Evolutionary conservation across 2,329 filamentous ascomycete species (phyloP).

Genomic region (Claviceps fusiformis): DNA sequence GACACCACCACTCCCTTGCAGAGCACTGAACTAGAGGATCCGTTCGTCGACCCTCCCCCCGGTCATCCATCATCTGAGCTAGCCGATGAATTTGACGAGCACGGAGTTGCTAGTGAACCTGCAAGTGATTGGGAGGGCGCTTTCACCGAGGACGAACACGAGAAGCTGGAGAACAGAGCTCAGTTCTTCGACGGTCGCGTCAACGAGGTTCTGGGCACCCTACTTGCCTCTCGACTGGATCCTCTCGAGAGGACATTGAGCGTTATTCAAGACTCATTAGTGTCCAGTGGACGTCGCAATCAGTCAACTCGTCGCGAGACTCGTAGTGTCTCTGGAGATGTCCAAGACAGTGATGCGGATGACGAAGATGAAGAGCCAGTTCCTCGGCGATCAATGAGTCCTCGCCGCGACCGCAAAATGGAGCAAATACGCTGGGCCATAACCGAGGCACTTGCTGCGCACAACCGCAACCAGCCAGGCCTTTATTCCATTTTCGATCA

Average conservation of each 20-base stretch:
- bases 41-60: constrained; percentile 40
- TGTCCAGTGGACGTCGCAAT: constrained; percentile 39
- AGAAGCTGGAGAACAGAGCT: constrained; percentile 67
- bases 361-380: constrained; percentile 72
- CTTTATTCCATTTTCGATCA: constrained; percentile 11
- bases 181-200: constrained; percentile 87
- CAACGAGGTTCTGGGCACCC: constrained; percentile 67
- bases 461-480: constrained; percentile 30
- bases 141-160: constrained; percentile 69
- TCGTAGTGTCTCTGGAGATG: constrained; percentile 56
- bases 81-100: constrained; percentile 26
- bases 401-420: constrained; percentile 61
- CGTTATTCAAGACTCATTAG: constrained; percentile 58
- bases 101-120: constrained; percentile 39
- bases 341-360: constrained; percentile 77
- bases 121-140: constrained; percentile 88
- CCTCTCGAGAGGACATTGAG: constrained; percentile 72
- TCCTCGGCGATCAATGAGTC: constrained; percentile 59
- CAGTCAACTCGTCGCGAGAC: constrained; percentile 44
- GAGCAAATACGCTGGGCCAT: constrained; percentile 69
- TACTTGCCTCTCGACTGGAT: constrained; percentile 62
- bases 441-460: constrained; percentile 55
- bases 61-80: constrained; percentile 37
- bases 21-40: constrained; percentile 47
- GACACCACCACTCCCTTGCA: constrained; percentile 31